Conservation (phyloP, 345 rosid genomes). For the Salix arbutifolia region DNA sequence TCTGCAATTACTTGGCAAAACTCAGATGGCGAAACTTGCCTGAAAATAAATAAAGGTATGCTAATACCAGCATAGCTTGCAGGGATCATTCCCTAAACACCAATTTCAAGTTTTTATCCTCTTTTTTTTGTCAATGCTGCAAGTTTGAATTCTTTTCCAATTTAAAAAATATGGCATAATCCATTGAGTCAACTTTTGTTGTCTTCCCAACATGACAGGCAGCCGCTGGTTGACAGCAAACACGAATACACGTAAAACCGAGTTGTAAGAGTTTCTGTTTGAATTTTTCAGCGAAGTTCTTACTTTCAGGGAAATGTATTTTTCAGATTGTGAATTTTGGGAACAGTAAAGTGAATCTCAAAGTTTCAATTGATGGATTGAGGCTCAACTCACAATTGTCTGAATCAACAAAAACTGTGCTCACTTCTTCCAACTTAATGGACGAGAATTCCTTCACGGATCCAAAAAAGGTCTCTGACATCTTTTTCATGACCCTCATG, state of each 20-base stretch:
- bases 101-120: not conserved
- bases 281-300: too few relatives aligned
- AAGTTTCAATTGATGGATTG: slow-evolving; percentile 50
- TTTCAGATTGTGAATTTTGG: slow-evolving; percentile 36
- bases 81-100: not conserved
- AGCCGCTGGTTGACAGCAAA: not conserved
- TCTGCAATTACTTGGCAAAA: slow-evolving; percentile 62
- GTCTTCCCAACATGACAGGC: not conserved
- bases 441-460: slow-evolving; percentile 80
- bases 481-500: not conserved
- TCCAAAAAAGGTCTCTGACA: slow-evolving; percentile 56
- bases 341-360: not conserved
- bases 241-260: too few relatives aligned
- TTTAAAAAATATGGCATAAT: too few relatives aligned
- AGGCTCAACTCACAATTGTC: slow-evolving; percentile 41
- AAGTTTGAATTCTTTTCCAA: not conserved
- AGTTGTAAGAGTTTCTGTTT: too few relatives aligned
- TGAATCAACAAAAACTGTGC: slow-evolving; percentile 58
- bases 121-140: not conserved
- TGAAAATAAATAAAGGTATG: slow-evolving; percentile 78
- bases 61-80: not conserved
- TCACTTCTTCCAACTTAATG: slow-evolving; percentile 65
- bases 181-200: not conserved
- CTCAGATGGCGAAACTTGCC: slow-evolving; percentile 35
- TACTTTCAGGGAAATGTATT: too few relatives aligned